Evolutionary conservation across 306 rosid genomes (phyloP), one percentile per base, ranked within the genome.

Genomic region (Begonia loranthoides): DNA sequence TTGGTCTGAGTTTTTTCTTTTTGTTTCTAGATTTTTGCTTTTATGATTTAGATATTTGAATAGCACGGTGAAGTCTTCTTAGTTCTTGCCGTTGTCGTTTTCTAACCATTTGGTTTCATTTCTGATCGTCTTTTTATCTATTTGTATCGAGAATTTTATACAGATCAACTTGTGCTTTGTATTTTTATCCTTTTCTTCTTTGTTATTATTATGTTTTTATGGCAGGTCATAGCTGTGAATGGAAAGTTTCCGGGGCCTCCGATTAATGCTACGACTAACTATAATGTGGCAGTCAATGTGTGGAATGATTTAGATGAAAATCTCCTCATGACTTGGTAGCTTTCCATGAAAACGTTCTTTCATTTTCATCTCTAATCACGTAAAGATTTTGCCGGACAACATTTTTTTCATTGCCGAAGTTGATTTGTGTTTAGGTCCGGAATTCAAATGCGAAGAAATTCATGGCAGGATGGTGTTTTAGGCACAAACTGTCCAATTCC

Each of bases 401-500:
- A n/a, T 39, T 39, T 5, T 39, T 5, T 39, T 39, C 43, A 39
- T 6, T 39, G 43, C 43, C 10, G 43, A 10, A 10, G 6, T 58
- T 58, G 24, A 58, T 13, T 11, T 45, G 44, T 57, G 52, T 24
- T 5, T 64, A 89, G 95, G 95, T 43, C 95, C 49, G 97, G 97
- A 17, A 50, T 84, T 60, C 90, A 84, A 63, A 79, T 89, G 97
- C 61, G 95, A 55, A 77, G 87, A 0, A 67, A 82, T 61, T 66
- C 94, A 12, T 89, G 95, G 95, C 84, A 89, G 64, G 95, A 89
- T 51, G 95, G 95, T 50, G 82, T 85, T 64, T 76, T 71, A 51
- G 95, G 97, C 13, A 82, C 94, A 9, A 89, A 89, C 56, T 89
- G 97, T 64, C 97, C 95, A 38, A 82, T 89, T 67, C 97, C 93